phyloP scores from a whole-genome alignment of 225 moss, liverwort and hornwort species.

The Pleurozium schreberi region DNA sequence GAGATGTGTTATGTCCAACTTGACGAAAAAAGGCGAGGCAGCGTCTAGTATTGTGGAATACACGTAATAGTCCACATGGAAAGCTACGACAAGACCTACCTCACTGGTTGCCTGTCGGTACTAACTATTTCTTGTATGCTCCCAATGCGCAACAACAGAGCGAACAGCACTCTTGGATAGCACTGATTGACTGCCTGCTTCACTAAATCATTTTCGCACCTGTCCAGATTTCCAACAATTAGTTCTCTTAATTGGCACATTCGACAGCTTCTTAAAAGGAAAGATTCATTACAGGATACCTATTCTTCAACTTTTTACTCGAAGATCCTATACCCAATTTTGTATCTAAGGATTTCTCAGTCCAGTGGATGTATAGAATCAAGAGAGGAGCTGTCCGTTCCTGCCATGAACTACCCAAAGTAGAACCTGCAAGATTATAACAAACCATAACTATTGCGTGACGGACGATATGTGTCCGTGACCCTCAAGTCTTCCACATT shows the following conservation, averaged over 20 bases:
- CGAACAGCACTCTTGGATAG: slow-evolving; percentile 69
- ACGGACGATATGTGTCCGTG: neutral
- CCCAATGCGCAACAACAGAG: slow-evolving; percentile 74
- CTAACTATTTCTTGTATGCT: slow-evolving; percentile 51
- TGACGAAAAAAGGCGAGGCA: neutral
- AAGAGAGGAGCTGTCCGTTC: neutral
- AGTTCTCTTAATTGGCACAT: neutral
- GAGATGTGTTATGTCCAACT: neutral
- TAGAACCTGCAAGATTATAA: neutral
- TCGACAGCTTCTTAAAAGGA: neutral
- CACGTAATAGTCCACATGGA: neutral
- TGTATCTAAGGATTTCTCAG: neutral
- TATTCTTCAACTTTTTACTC: neutral
- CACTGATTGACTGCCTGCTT: slow-evolving; percentile 54
- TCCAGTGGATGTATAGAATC: neutral
- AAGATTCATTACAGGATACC: neutral
- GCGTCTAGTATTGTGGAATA: neutral
- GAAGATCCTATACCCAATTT: neutral
- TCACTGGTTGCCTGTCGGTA: slow-evolving; percentile 58
- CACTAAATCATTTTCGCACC: slow-evolving; percentile 21
- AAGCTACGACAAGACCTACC: slow-evolving; percentile 21
- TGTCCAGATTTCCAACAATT: neutral
- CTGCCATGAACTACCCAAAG: neutral
- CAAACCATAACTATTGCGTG: neutral
- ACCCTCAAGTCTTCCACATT: neutral